phyloP scores from a whole-genome alignment of 495 filamentous ascomycete species.

The Hypoxylon lienhwacheense region DNA sequence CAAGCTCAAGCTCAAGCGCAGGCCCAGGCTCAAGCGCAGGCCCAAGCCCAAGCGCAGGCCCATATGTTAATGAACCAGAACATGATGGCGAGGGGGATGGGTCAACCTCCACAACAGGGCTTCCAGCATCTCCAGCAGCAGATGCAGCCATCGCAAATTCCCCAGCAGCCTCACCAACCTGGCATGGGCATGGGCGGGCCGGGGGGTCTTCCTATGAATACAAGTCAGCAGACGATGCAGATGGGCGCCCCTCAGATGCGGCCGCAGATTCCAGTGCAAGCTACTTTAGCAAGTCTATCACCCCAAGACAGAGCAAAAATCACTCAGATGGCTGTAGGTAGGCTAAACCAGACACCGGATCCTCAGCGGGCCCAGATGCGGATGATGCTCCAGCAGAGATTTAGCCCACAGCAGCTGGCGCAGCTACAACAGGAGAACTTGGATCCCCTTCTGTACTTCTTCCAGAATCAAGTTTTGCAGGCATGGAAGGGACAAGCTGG shows the following conservation, averaged over 20 bases:
- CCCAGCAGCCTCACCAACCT: constrained; percentile 44
- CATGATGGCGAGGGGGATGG: constrained; percentile 45
- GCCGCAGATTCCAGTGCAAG: constrained; percentile 23
- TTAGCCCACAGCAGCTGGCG: constrained; percentile 37
- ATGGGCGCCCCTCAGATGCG: constrained; percentile 37
- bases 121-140: constrained; percentile 55
- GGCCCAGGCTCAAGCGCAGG: constrained; percentile 14
- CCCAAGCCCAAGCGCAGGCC: constrained; percentile 44
- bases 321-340: constrained; percentile 33
- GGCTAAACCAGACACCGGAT: constrained; percentile 37
- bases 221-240: constrained; percentile 47
- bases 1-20: constrained; percentile 27
- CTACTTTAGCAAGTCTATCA: constrained; percentile 31
- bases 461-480: constrained; percentile 44
- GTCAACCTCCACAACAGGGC: constrained; percentile 44
- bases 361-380: constrained; percentile 40
- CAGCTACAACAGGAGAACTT: constrained; percentile 39
- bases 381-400: constrained; percentile 34
- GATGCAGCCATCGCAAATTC: constrained; percentile 51
- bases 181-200: constrained; percentile 42
- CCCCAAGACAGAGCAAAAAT: constrained; percentile 38
- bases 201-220: constrained; percentile 38
- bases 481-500: constrained; percentile 30
- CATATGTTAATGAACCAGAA: constrained; percentile 53
- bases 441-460: constrained; percentile 48